Evolutionary conservation across 2,329 filamentous ascomycete genomes (phyloP).

Genomic region (Penicillium griseofulvum): DNA sequence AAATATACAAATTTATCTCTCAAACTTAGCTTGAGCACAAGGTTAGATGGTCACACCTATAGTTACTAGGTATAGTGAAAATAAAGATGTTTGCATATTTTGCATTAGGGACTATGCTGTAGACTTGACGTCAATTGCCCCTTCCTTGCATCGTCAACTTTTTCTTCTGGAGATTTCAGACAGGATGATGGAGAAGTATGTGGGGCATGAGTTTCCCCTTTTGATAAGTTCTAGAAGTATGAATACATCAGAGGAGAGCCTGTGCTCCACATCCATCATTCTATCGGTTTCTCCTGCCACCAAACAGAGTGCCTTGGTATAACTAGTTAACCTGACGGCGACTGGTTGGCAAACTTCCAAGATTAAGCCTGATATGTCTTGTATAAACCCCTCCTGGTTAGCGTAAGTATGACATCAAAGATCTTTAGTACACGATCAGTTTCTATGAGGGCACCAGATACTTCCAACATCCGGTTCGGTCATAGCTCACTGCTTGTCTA

Average conservation of each 20-base stretch:
- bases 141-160: slow-evolving; percentile 9
- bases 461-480: not conserved
- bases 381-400: not conserved
- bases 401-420: slow-evolving; percentile 37
- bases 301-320: slow-evolving; percentile 9
- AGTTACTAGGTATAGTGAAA: not conserved
- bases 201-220: slow-evolving; percentile 6
- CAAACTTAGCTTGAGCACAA: no score
- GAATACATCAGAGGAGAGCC: slow-evolving; percentile 2
- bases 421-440: not conserved
- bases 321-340: slow-evolving; percentile 14
- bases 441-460: not conserved
- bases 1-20: no score
- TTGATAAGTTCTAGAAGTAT: slow-evolving; percentile 4
- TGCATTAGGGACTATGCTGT: not conserved
- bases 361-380: slow-evolving; percentile 6
- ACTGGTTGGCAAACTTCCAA: not conserved
- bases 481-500: slow-evolving; percentile 10
- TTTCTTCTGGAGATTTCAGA: slow-evolving; percentile 7
- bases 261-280: slow-evolving; percentile 12
- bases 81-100: slow-evolving; percentile 12
- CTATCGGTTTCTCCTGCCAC: slow-evolving; percentile 12
- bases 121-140: slow-evolving; percentile 19
- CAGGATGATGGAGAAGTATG: slow-evolving; percentile 10
- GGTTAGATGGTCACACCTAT: no score